Evolutionary conservation across 2,329 filamentous ascomycete species (phyloP).

Genomic region (Penicillium sp.): DNA sequence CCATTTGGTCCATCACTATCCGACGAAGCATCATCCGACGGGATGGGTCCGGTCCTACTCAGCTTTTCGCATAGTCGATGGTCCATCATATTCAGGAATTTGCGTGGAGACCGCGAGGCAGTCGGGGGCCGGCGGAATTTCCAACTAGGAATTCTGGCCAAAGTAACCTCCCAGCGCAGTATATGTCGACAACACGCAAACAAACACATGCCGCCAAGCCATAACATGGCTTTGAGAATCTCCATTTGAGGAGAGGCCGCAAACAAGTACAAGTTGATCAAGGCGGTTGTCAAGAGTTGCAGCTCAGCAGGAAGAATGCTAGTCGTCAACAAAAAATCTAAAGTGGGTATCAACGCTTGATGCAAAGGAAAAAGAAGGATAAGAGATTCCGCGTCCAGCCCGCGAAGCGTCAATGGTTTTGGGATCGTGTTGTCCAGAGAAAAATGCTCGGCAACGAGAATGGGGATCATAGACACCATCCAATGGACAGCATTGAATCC

Average conservation of each 20-base stretch:
- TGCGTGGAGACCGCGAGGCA: conserved; percentile 36
- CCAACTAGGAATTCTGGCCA: conserved; percentile 89
- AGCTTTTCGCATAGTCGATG: conserved; percentile 51
- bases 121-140: conserved; percentile 65
- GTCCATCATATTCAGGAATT: conserved; percentile 44
- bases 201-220: conserved; percentile 75
- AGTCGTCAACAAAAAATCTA: conserved; percentile 81
- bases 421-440: conserved; percentile 36
- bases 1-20: conserved; percentile 38
- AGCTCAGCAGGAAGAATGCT: conserved; percentile 85
- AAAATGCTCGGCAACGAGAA: conserved; percentile 53
- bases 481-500: conserved; percentile 72
- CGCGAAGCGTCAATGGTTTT: conserved; percentile 32
- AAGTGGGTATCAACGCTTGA: conserved; percentile 67
- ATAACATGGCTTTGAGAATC: conserved; percentile 81
- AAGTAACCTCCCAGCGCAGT: conserved; percentile 76
- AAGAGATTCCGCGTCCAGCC: conserved; percentile 57
- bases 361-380: conserved; percentile 78
- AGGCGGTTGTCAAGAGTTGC: conserved; percentile 75
- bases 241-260: conserved; percentile 77
- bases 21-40: conserved; percentile 36
- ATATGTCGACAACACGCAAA: conserved; percentile 71
- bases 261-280: conserved; percentile 79
- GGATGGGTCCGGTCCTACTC: conserved; percentile 36
- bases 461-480: conserved; percentile 69